Base-by-base conservation (phyloP, 768 basidiomycete genomes). In the Russula olivacea region DNA sequence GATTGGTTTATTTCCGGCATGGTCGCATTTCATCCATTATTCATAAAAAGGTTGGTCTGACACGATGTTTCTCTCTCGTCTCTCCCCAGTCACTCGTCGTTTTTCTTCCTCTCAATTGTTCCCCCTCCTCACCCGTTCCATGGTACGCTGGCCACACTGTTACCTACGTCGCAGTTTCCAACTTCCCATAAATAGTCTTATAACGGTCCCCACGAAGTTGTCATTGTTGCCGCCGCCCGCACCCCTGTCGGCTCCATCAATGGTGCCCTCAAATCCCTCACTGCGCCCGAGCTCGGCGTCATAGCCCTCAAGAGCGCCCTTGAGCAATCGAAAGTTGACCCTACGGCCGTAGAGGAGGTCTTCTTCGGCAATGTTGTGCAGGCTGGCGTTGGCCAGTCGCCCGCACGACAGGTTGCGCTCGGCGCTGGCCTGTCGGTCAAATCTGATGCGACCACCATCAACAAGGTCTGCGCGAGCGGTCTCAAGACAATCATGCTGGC, bases 381-480 rank as follows among this genome's bases (percentile, higher is more conserved):
- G 76, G 97, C 93, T 3, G 94, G 94, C 69, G 91, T 95, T 56
- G 97, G 97, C 49, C 97, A 99, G 77, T 90, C 89, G 12, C 97
- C 97, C n/a, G 97, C 97, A 57, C 86, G 97, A 67, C 97, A 99
- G 76, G 97, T 95, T 59, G 93, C 88, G n/a, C 85, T 99, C 62
- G 81, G 77, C 59, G 83, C 94, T n/a, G 97, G 97, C 66, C 79
- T 97, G 72, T 85, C 81, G 66, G 74, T 86, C 11, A 81, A 81
- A 61, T 95, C 96, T 30, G 97, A 99, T 77, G 95, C 96, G 23
- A 98, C 97, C 41, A 99, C 97, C 54, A 87, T 99, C 79, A 99
- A 99, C 85, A 99, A 99, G 79, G 97, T 99, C 74, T 99, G 97
- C 75, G 97, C 97, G 6, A 94, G 91, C 58, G 97, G 97, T 65